phyloP scores from a whole-genome alignment of 371 early-diverging fungal species.

The Catenaria anguillulae region DNA sequence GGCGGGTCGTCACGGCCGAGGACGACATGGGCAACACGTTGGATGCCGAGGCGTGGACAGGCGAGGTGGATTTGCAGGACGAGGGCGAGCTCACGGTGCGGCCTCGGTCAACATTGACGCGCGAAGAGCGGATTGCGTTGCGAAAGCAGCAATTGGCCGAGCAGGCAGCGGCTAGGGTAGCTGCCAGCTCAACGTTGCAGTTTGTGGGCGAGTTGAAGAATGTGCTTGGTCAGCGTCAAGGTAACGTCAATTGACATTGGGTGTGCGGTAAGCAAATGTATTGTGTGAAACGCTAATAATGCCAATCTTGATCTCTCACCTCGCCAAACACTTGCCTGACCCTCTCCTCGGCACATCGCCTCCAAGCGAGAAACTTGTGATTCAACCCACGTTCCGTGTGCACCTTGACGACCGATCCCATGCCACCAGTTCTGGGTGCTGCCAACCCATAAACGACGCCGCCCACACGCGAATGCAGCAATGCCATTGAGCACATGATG shows the following conservation, averaged over 20 bases:
- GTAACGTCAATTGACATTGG: no score
- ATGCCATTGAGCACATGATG: conserved; percentile 8
- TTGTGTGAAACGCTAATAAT: no score
- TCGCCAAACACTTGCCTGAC: neutral
- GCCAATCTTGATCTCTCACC: no score
- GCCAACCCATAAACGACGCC: conserved; percentile 1
- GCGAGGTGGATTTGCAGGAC: neutral
- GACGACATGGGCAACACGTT: no score
- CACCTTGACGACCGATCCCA: conserved; percentile 1
- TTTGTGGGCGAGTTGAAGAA: neutral
- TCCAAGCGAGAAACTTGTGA: conserved; percentile 6
- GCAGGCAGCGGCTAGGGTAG: neutral
- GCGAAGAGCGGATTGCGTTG: neutral
- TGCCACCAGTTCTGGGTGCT: neutral
- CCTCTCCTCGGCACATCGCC: neutral
- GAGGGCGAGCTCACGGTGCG: neutral
- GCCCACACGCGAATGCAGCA: conserved; percentile 5
- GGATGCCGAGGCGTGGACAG: neutral
- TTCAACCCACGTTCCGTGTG: conserved; percentile 7
- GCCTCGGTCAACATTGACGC: neutral
- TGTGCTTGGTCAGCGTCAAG: neutral
- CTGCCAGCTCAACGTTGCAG: neutral
- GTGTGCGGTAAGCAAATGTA: no score
- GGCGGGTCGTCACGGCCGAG: no score
- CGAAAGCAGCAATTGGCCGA: neutral